Conservation (phyloP, 2,329 filamentous ascomycete genomes). For the Stemphylium lycopersici region DNA sequence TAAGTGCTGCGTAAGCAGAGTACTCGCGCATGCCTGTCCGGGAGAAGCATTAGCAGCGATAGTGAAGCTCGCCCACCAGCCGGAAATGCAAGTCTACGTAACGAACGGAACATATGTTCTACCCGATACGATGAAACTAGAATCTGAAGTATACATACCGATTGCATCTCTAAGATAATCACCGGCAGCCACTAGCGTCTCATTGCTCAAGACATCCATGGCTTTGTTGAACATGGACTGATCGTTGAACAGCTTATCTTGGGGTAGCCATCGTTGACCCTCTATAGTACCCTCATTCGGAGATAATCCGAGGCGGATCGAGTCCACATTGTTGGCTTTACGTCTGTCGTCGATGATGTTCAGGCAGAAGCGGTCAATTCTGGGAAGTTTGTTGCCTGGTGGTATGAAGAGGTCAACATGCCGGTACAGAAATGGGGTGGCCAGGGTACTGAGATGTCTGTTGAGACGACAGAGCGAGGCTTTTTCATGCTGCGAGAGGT, state of each 20-base stretch:
- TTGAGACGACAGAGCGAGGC: constrained; percentile 21
- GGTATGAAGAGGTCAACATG: constrained; percentile 31
- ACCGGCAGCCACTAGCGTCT: constrained; percentile 20
- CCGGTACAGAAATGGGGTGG: constrained; percentile 28
- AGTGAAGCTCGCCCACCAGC: not conserved
- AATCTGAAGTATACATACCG: not conserved
- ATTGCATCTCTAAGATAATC: constrained; percentile 29
- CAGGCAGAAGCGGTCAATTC: constrained; percentile 35
- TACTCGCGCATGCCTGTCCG: constrained; percentile 26
- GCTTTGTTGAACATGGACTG: constrained; percentile 16
- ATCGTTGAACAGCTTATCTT: constrained; percentile 21
- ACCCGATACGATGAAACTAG: not conserved
- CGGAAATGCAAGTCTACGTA: not conserved
- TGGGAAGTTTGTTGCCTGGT: constrained; percentile 23
- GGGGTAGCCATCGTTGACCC: constrained; percentile 26
- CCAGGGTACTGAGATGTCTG: constrained; percentile 18
- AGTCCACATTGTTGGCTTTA: constrained; percentile 26
- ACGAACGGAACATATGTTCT: not conserved
- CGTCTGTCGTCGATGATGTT: constrained; percentile 24
- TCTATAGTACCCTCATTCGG: constrained; percentile 15
- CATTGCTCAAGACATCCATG: constrained; percentile 16
- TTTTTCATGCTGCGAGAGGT: constrained; percentile 26
- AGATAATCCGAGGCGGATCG: constrained; percentile 28
- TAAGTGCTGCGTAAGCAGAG: constrained; percentile 31
- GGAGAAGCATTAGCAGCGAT: not conserved